phyloP scores from a whole-genome alignment of 164 flowering plant species.

The Macadamia integrifolia region DNA sequence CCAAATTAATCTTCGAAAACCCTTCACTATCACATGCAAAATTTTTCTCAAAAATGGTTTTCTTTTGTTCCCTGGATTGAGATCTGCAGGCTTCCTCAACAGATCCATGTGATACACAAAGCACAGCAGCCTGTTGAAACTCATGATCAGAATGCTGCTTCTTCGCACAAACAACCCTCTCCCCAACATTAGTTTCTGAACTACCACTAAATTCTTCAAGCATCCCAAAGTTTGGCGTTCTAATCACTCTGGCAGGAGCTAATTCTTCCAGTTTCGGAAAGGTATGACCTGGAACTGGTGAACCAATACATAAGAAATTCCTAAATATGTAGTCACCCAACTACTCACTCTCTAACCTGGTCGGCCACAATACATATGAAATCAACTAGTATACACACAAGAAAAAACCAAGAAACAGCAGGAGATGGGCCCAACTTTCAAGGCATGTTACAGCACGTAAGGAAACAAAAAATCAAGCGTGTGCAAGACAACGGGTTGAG shows the following conservation, averaged over 20 bases:
- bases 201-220: slow-evolving; percentile 14
- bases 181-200: slow-evolving; percentile 7
- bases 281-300: neutral
- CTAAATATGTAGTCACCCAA: neutral
- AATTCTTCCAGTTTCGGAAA: neutral
- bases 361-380: neutral
- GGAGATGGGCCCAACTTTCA: no score
- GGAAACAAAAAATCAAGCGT: no score
- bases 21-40: slow-evolving; percentile 12
- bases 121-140: neutral
- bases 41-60: slow-evolving; percentile 11
- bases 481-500: no score
- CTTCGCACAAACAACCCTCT: neutral
- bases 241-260: neutral
- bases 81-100: slow-evolving; percentile 1
- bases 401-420: neutral
- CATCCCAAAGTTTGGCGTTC: neutral
- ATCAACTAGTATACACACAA: no score
- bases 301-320: neutral
- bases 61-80: slow-evolving; percentile 1
- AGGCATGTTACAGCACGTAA: neutral
- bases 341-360: neutral
- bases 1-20: neutral
- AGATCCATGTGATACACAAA: neutral
- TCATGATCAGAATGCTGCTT: neutral